Conservation (phyloP, 192 early-diverging fungal genomes). For the Bifiguratus adelaidae region DNA sequence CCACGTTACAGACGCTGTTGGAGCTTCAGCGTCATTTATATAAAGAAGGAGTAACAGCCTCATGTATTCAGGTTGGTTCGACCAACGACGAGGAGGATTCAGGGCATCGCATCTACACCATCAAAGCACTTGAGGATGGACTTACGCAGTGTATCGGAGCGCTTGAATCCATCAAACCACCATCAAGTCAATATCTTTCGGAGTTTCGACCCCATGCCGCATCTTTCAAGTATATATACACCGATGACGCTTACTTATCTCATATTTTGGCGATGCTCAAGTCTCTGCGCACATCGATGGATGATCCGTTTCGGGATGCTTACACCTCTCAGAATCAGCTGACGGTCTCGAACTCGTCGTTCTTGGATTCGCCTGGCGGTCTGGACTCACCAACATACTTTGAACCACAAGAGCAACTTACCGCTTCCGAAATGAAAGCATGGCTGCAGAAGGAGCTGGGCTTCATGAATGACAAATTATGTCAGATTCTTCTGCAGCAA, state of each 20-base stretch:
- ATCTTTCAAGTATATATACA: slow-evolving; percentile 22
- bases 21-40: too few relatives aligned
- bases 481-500: slow-evolving; percentile 35
- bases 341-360: slow-evolving; percentile 8
- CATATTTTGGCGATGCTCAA: slow-evolving; percentile 36
- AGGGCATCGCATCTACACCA: too few relatives aligned
- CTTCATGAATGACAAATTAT: slow-evolving; percentile 17
- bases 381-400: not conserved
- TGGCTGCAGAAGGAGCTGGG: slow-evolving; percentile 24
- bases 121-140: too few relatives aligned
- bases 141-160: too few relatives aligned
- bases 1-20: too few relatives aligned
- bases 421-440: slow-evolving; percentile 11
- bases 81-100: too few relatives aligned
- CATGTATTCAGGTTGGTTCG: too few relatives aligned
- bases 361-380: not conserved
- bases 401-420: slow-evolving; percentile 11
- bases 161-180: too few relatives aligned
- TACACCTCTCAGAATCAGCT: slow-evolving; percentile 7
- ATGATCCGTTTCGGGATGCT: too few relatives aligned
- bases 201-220: too few relatives aligned
- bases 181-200: too few relatives aligned
- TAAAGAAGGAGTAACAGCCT: too few relatives aligned
- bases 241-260: slow-evolving; percentile 28
- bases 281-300: slow-evolving; percentile 4